phyloP scores from a whole-genome alignment of 2,329 filamentous ascomycete species.

The Akanthomyces muscarius region DNA sequence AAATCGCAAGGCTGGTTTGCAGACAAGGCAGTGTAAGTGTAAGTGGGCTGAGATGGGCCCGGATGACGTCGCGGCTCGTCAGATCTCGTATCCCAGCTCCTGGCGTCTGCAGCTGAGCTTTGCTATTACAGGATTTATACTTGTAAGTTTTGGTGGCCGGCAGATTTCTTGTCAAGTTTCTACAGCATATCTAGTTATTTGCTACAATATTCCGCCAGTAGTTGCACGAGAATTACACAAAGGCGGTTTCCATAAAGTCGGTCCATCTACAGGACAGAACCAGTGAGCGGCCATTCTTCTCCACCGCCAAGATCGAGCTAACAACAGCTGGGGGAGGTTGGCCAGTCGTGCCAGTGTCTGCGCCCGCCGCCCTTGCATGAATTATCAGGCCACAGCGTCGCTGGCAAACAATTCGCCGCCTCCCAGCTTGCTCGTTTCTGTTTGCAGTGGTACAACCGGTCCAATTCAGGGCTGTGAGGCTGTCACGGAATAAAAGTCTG shows the following conservation, averaged over 20 bases:
- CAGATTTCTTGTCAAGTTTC: background rate
- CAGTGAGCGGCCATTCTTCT: background rate
- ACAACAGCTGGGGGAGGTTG: background rate
- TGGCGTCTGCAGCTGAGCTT: background rate
- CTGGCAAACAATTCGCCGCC: background rate
- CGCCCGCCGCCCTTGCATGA: background rate
- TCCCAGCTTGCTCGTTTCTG: background rate
- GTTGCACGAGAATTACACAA: background rate
- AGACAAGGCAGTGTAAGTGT: background rate
- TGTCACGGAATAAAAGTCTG: background rate
- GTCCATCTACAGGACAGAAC: too few relatives aligned
- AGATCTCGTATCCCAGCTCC: background rate
- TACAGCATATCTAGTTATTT: background rate
- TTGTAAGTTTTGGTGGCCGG: background rate
- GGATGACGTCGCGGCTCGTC: background rate
- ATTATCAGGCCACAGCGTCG: background rate
- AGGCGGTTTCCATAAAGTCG: too few relatives aligned
- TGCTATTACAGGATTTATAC: background rate
- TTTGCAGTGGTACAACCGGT: background rate
- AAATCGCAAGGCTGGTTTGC: conserved; percentile 37
- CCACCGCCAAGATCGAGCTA: background rate
- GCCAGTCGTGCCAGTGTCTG: background rate
- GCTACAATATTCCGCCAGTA: background rate
- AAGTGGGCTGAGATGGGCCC: background rate
- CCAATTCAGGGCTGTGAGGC: background rate